phyloP scores from a whole-genome alignment of 768 basidiomycete genomes.

The Ramaria rubella region DNA sequence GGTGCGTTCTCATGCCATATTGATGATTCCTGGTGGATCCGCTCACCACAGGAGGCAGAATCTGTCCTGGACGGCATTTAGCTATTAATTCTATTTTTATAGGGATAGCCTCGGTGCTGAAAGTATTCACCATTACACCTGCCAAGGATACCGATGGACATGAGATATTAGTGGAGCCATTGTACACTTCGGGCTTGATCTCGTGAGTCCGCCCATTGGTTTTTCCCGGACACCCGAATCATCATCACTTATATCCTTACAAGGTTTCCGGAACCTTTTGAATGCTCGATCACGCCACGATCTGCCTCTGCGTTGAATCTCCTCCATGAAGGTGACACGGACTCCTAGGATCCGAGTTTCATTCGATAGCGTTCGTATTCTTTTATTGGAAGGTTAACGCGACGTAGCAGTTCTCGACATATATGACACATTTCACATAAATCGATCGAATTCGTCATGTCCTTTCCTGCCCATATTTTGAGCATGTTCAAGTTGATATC shows the following conservation, averaged over 20 bases:
- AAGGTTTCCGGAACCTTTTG: background rate
- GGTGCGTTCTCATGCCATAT: background rate
- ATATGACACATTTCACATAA: too few species aligned
- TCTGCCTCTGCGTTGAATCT: background rate
- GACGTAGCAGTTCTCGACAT: too few species aligned
- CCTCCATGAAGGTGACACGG: too few species aligned
- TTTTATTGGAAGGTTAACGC: too few species aligned
- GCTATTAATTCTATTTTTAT: slow-evolving; percentile 8
- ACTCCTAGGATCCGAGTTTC: too few species aligned
- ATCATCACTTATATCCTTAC: background rate
- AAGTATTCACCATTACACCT: slow-evolving; percentile 8
- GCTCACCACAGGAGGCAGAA: background rate
- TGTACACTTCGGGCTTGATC: background rate
- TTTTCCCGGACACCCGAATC: background rate
- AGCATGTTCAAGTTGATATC: too few species aligned
- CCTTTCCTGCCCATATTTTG: too few species aligned
- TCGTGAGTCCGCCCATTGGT: background rate
- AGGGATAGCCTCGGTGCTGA: slow-evolving; percentile 11
- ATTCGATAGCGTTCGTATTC: too few species aligned
- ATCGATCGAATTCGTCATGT: too few species aligned
- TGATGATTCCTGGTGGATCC: background rate
- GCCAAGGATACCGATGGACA: slow-evolving; percentile 25
- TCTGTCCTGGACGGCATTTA: slow-evolving; percentile 15
- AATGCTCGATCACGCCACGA: background rate
- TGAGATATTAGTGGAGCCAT: slow-evolving; percentile 8